These are phyloP conservation scores for Priceomyces castillae DNA, from an alignment of 805 yeast genomes.

Conservation along the genomic window DNA sequence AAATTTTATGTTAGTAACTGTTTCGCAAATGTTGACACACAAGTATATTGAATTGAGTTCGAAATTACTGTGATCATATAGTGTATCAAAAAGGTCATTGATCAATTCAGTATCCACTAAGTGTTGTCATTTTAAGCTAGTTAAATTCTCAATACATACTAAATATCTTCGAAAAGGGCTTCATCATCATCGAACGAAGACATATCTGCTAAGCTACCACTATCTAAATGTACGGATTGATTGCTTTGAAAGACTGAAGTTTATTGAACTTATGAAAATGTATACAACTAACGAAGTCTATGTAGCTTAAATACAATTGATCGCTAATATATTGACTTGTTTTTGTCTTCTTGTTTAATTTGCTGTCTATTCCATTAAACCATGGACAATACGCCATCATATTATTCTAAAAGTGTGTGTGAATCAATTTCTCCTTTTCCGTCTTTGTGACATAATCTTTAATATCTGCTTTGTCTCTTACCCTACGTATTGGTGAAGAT, in stretches of 20 bases:
- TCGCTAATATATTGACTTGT: constrained; percentile 3
- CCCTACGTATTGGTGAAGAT: too few species aligned
- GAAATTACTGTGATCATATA: neutral
- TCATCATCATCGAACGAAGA: constrained; percentile 80
- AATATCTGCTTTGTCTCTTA: too few species aligned
- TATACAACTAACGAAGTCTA: constrained; percentile 21
- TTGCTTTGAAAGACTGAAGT: constrained; percentile 11
- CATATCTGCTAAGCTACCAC: constrained; percentile 17
- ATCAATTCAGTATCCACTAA: too few species aligned
- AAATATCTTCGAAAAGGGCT: constrained; percentile 90
- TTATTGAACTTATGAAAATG: constrained; percentile 20
- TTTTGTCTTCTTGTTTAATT: constrained; percentile 2
- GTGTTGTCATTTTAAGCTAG: neutral
- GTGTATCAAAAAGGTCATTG: neutral
- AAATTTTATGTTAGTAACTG: neutral
- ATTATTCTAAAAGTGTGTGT: neutral
- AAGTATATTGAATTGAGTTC: neutral
- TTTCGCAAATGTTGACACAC: neutral
- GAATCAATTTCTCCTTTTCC: neutral
- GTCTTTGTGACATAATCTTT: neutral
- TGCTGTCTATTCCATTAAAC: neutral
- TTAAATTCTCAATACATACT: constrained; percentile 29
- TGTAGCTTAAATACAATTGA: constrained; percentile 13
- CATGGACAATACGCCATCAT: constrained; percentile 1
- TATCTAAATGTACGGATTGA: constrained; percentile 10